phyloP scores from a whole-genome alignment of 1,139 yeast species.

The Kodamaea sp. region DNA sequence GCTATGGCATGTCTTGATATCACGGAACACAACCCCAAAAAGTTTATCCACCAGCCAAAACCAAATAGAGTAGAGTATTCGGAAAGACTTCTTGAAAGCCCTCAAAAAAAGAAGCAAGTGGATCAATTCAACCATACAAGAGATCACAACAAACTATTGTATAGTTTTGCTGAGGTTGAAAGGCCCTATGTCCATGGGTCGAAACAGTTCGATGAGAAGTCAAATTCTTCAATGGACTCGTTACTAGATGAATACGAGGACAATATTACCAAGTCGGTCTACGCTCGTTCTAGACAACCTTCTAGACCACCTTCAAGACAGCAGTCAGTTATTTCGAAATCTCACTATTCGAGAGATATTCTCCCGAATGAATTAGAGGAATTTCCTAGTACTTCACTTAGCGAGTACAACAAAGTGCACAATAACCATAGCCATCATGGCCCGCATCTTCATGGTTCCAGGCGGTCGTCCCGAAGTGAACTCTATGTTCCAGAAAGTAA shows the following conservation, averaged over 20 bases:
- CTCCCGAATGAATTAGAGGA: conserved; percentile 16
- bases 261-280: conserved; percentile 26
- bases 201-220: conserved; percentile 18
- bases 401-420: conserved; percentile 36
- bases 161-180: too few species aligned
- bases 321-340: conserved; percentile 27
- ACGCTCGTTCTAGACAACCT: conserved; percentile 28
- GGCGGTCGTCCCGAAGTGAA: conserved; percentile 45
- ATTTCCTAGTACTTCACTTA: conserved; percentile 39
- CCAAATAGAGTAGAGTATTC: too few species aligned
- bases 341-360: conserved; percentile 12
- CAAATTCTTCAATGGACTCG: conserved; percentile 53
- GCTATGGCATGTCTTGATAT: conserved; percentile 37
- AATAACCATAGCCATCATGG: conserved; percentile 12
- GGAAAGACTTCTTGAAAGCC: too few species aligned
- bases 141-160: too few species aligned
- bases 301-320: conserved; percentile 33
- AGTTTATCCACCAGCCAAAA: conserved; percentile 20
- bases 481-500: conserved; percentile 41
- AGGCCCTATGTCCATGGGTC: too few species aligned
- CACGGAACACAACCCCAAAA: conserved; percentile 6
- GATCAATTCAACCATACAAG: too few species aligned
- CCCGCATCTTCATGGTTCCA: conserved; percentile 17
- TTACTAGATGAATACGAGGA: conserved; percentile 55
- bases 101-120: too few species aligned